Evolutionary conservation across 2,329 filamentous ascomycete species (phyloP).

Genomic region (Fusarium sp.): DNA sequence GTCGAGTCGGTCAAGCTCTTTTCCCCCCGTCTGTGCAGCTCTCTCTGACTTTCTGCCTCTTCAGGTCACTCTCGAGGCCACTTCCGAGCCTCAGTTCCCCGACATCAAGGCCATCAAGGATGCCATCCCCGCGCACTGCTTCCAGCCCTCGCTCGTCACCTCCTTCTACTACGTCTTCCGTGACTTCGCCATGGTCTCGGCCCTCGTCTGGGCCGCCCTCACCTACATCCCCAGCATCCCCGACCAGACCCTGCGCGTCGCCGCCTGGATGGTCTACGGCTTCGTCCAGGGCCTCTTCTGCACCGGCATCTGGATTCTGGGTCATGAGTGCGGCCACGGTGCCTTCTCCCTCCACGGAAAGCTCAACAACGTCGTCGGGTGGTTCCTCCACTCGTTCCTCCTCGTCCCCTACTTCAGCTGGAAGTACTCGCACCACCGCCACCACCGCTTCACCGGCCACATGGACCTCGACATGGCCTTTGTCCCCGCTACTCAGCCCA

Average conservation of each 20-base stretch:
- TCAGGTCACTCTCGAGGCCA: conserved; percentile 36
- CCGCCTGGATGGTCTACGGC: conserved; percentile 68
- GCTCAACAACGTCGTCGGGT: conserved; percentile 72
- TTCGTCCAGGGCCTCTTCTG: conserved; percentile 73
- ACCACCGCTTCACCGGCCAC: conserved; percentile 75
- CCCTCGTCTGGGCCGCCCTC: conserved; percentile 62
- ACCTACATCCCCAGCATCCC: conserved; percentile 65
- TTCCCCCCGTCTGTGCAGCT: background rate
- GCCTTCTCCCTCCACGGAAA: conserved; percentile 68
- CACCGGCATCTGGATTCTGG: conserved; percentile 77
- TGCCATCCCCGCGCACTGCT: conserved; percentile 71
- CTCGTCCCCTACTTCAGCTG: conserved; percentile 78
- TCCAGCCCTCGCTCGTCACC: conserved; percentile 63
- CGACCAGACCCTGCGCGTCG: conserved; percentile 55
- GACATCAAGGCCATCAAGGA: conserved; percentile 49
- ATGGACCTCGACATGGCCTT: conserved; percentile 75
- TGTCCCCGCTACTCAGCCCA: conserved; percentile 62
- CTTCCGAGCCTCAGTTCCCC: conserved; percentile 40
- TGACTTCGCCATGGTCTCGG: conserved; percentile 62
- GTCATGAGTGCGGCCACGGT: conserved; percentile 77
- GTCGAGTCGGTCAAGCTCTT: conserved; percentile 6
- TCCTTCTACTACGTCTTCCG: conserved; percentile 67
- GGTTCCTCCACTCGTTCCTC: conserved; percentile 72
- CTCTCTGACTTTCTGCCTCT: conserved; percentile 10
- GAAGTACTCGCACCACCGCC: conserved; percentile 76